Base-by-base conservation (phyloP, 208 protist genomes). In the Tetramitus jugosus region DNA sequence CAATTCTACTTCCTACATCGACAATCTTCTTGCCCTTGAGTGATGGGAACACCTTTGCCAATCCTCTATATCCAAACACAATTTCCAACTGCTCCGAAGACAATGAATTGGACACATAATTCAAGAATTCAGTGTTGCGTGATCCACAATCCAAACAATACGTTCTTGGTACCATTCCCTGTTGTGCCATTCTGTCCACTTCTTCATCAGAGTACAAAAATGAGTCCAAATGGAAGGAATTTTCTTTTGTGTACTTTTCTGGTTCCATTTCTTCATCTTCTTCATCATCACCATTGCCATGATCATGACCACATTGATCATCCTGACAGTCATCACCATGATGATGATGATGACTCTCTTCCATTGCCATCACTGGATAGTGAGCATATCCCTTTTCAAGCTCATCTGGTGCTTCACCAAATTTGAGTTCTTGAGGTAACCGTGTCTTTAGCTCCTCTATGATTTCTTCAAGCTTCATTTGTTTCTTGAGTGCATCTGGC, bases 131-230 rank as follows among this genome's bases (percentile, higher is more conserved):
- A 78, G 37, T 39, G n/a, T 77, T 76, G 33, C 53, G 49, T 20
- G 82, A 85, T n/a, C 26, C 31, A 79, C 82, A 85, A 53, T 82
- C 61, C 13, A 43, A 17, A 76, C 82, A 85, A 75, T 85, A 85
- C 29, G 52, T 14, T n/a, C 43, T 45, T 17, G 52, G 46, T n/a
- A 85, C n/a, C 49, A 62, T 23, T 31, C 82, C 82, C 20, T n/a
- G 1, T 35, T 79, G 67, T 3, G 46, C 42, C 3, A 83, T 31
- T n/a, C 77, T 64, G 60, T 83, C 72, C 13, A 85, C 42, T 49
- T 83, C 83, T 4, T 82, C 77, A 14, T 81, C 75, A 10, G 35
- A 45, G 35, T 83, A 82, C 7, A 85, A n/a, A 45, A 85, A 85
- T 23, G 39, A 35, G 39, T 82, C 83, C 1, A 85, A 49, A 65